Evolutionary conservation across 2,329 filamentous ascomycete species (phyloP).

Genomic region (Pyrenophora tritici-repentis): DNA sequence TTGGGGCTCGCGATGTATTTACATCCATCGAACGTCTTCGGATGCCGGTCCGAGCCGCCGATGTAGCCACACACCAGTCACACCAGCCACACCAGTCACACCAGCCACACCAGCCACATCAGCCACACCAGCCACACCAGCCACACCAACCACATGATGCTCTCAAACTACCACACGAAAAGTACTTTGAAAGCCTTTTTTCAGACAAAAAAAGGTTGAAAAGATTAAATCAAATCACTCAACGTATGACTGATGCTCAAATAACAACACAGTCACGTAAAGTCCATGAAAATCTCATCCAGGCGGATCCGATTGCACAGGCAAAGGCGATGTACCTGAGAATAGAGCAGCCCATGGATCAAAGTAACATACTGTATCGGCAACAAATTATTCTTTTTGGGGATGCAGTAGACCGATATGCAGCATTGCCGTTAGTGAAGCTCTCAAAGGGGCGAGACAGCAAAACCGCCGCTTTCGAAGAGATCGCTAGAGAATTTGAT

Average conservation of each 20-base stretch:
- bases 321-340: not conserved
- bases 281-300: not conserved
- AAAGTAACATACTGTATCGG: not conserved
- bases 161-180: not conserved
- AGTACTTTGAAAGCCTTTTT: not conserved
- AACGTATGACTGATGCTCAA: not conserved
- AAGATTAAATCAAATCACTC: not conserved
- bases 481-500: not conserved
- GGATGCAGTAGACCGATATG: not conserved
- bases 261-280: not conserved
- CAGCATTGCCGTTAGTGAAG: not conserved
- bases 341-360: not conserved
- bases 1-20: not conserved
- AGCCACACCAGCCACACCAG: too few relatives aligned
- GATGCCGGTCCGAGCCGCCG: not conserved
- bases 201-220: not conserved
- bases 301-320: not conserved
- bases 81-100: too few relatives aligned
- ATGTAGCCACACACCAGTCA: not conserved
- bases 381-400: not conserved
- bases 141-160: not conserved
- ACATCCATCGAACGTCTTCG: not conserved
- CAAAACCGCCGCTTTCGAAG: not conserved
- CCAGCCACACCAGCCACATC: too few relatives aligned
- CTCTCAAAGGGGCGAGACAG: not conserved